These are phyloP conservation scores for Pleurotus sapidus DNA, from an alignment of 768 basidiomycete genomes.

Conservation along the genomic window DNA sequence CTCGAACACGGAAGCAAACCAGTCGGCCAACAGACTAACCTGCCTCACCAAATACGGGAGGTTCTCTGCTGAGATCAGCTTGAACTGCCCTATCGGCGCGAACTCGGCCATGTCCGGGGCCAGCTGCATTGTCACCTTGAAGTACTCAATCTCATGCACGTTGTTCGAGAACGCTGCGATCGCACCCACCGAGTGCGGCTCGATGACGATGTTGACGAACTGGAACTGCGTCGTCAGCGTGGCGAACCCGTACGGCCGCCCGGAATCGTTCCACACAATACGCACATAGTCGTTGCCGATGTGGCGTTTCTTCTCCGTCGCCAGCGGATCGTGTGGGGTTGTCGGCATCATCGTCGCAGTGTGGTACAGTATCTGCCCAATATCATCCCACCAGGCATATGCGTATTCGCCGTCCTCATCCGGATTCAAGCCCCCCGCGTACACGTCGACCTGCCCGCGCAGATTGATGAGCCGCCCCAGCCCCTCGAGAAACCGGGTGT, in stretches of 20 bases:
- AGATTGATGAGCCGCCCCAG: slow-evolving; percentile 86
- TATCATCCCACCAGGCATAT: slow-evolving; percentile 99
- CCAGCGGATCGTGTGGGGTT: slow-evolving; percentile 59
- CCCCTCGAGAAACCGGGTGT: slow-evolving; percentile 89
- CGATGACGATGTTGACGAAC: slow-evolving; percentile 96
- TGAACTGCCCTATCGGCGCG: slow-evolving; percentile 88
- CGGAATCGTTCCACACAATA: slow-evolving; percentile 98
- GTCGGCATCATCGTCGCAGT: slow-evolving; percentile 98
- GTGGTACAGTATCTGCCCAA: slow-evolving; percentile 92
- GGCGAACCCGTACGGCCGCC: slow-evolving; percentile 84
- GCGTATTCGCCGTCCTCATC: slow-evolving; percentile 95
- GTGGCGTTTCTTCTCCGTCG: slow-evolving; percentile 87
- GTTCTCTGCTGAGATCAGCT: slow-evolving; percentile 86
- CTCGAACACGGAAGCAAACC: slow-evolving; percentile 85
- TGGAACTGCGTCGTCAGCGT: slow-evolving; percentile 93
- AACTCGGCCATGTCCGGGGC: slow-evolving; percentile 93
- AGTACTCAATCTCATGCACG: slow-evolving; percentile 89
- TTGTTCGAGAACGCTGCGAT: slow-evolving; percentile 85
- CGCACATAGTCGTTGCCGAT: slow-evolving; percentile 97
- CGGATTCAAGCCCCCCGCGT: slow-evolving; percentile 87
- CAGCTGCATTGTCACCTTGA: slow-evolving; percentile 89
- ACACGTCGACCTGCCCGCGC: slow-evolving; percentile 88
- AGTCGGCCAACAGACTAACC: slow-evolving; percentile 82
- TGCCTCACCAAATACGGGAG: slow-evolving; percentile 88
- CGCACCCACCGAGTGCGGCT: slow-evolving; percentile 84